phyloP scores from a whole-genome alignment of 2,329 filamentous ascomycete genomes.

The Orbilia brochopaga region DNA sequence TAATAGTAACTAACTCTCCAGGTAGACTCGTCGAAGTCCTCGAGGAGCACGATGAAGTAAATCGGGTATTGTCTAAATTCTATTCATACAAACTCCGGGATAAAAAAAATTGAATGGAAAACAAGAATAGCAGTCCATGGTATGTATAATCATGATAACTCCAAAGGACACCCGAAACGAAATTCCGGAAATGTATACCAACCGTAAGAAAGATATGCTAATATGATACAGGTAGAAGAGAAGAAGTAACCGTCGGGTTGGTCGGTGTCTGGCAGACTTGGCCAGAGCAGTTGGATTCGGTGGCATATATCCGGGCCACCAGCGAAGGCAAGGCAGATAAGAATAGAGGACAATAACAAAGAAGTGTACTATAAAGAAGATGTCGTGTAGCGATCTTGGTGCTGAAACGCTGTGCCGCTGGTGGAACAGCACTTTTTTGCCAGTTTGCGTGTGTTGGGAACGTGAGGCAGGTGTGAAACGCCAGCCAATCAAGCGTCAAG shows the following conservation, averaged over 20 bases:
- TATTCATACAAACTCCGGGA: constrained; percentile 39
- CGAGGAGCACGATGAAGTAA: constrained; percentile 10
- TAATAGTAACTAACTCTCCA: constrained; percentile 7
- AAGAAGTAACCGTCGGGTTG: constrained; percentile 35
- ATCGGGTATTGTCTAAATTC: constrained; percentile 33
- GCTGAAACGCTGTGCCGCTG: constrained; percentile 16
- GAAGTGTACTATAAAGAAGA: not conserved
- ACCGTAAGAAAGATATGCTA: constrained; percentile 7
- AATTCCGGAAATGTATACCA: not conserved
- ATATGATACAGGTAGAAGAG: constrained; percentile 36
- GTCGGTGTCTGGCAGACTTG: constrained; percentile 26
- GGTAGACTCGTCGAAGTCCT: constrained; percentile 24
- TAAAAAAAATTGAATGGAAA: constrained; percentile 16
- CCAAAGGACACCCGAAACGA: constrained; percentile 23
- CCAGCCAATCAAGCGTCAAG: constrained; percentile 37
- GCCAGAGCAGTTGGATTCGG: constrained; percentile 41
- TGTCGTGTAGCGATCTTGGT: not conserved
- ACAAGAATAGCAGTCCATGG: constrained; percentile 26
- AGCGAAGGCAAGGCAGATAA: not conserved
- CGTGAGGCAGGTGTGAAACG: constrained; percentile 10
- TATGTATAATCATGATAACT: constrained; percentile 33
- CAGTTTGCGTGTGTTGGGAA: constrained; percentile 7
- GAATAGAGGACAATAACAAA: not conserved
- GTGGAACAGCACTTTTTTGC: constrained; percentile 33
- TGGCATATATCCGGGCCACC: not conserved